phyloP scores from a whole-genome alignment of 495 filamentous ascomycete species.

The Podospora didyma region DNA sequence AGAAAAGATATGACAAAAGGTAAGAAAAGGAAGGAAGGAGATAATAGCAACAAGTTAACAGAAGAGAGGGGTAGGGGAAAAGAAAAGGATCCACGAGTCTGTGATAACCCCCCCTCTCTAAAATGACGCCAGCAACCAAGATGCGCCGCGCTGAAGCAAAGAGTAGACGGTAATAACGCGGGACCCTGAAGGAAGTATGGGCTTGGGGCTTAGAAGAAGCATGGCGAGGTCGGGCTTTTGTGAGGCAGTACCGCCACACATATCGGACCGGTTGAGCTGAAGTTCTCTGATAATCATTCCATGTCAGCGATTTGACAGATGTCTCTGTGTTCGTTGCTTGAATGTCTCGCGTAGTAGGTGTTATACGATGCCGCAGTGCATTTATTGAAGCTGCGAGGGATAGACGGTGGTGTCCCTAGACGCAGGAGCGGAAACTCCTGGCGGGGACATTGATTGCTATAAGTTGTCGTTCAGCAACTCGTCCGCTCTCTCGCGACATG shows the following conservation, averaged over 20 bases:
- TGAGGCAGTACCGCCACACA: neutral
- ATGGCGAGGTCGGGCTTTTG: neutral
- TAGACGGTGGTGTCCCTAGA: conserved; percentile 45
- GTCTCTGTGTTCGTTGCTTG: neutral
- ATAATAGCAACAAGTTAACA: neutral
- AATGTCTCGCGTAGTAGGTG: conserved; percentile 4
- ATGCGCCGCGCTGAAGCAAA: conserved; percentile 11
- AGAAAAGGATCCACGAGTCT: neutral
- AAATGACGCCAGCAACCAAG: conserved; percentile 7
- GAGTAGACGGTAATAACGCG: neutral
- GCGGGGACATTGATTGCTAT: conserved; percentile 55
- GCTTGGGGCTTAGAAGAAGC: neutral
- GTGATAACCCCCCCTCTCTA: neutral
- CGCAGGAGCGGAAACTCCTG: conserved; percentile 49
- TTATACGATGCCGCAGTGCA: neutral
- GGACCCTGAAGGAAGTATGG: neutral
- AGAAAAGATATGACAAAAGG: neutral
- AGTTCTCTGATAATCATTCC: neutral
- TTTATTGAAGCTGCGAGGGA: conserved; percentile 37
- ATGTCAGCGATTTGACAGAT: neutral
- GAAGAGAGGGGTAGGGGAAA: conserved; percentile 1
- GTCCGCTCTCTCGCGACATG: conserved; percentile 75
- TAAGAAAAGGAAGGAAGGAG: neutral
- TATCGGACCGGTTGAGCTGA: neutral
- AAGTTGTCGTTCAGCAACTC: conserved; percentile 50